Percentiles rank a stretch among this genome's conserved stretches.
phyloP scores from a whole-genome alignment of 768 basidiomycete species.

The Pisolithus tinctorius region DNA sequence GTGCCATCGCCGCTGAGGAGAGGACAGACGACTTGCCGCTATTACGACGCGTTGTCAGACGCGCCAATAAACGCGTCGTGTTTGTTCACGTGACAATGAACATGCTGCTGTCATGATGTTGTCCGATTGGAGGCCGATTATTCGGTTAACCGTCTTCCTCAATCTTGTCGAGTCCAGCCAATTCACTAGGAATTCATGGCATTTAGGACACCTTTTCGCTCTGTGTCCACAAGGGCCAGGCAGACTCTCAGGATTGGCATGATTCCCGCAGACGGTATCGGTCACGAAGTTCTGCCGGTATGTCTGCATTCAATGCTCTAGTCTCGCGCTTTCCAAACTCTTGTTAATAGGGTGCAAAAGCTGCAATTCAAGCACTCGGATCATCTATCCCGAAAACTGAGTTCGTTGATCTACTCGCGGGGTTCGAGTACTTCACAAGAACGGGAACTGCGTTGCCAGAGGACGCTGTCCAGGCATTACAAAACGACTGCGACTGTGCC shows the following conservation, averaged over 20 bases:
- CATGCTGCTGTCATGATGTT: too few species aligned
- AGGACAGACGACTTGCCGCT: neutral
- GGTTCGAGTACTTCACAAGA: constrained; percentile 87
- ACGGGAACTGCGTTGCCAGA: constrained; percentile 85
- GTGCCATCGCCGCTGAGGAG: neutral
- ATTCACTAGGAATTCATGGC: constrained; percentile 9
- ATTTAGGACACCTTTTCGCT: constrained; percentile 33
- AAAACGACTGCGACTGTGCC: constrained; percentile 83
- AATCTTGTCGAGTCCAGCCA: too few species aligned
- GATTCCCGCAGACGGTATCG: constrained; percentile 96
- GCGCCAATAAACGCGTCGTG: constrained; percentile 4
- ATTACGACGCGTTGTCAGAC: neutral
- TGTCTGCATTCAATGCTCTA: constrained; percentile 18
- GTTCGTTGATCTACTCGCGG: constrained; percentile 83
- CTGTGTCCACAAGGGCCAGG: constrained; percentile 48
- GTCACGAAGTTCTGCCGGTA: constrained; percentile 82
- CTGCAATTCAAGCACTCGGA: constrained; percentile 81
- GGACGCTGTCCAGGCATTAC: constrained; percentile 75
- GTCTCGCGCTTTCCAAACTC: constrained; percentile 1
- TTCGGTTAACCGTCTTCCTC: too few species aligned
- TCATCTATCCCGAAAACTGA: constrained; percentile 86
- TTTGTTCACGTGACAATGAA: constrained; percentile 13
- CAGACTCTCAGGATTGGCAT: constrained; percentile 76
- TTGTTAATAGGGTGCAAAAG: constrained; percentile 67
- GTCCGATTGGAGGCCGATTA: too few species aligned